Evolutionary conservation across 1,139 yeast species (phyloP).

Genomic region (Arxiozyma heterogenica): DNA sequence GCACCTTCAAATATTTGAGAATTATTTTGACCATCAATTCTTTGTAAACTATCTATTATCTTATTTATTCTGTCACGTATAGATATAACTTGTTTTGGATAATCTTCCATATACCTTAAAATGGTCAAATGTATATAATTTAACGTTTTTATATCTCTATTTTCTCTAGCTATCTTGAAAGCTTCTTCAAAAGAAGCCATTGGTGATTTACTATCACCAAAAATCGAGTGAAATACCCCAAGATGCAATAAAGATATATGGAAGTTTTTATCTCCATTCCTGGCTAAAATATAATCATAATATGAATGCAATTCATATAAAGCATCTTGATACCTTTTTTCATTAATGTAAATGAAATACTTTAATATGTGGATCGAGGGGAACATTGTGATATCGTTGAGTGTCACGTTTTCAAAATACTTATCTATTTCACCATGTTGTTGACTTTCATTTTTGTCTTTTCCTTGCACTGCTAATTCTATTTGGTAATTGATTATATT

Average conservation of each 20-base stretch:
- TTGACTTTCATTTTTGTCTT: not conserved
- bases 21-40: slow-evolving; percentile 17
- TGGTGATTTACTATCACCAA: slow-evolving; percentile 68
- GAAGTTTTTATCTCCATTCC: slow-evolving; percentile 21
- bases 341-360: slow-evolving; percentile 54
- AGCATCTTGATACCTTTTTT: slow-evolving; percentile 64
- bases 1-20: slow-evolving; percentile 22
- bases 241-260: slow-evolving; percentile 76
- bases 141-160: slow-evolving; percentile 63
- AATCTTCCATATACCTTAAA: slow-evolving; percentile 56
- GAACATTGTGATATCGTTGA: slow-evolving; percentile 43
- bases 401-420: slow-evolving; percentile 42
- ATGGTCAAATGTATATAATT: slow-evolving; percentile 77
- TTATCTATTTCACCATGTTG: not conserved
- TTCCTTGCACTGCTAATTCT: not conserved
- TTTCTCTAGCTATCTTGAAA: slow-evolving; percentile 78
- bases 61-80: slow-evolving; percentile 43
- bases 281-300: slow-evolving; percentile 76
- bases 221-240: slow-evolving; percentile 70
- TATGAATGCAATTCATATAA: slow-evolving; percentile 67
- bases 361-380: slow-evolving; percentile 59
- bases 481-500: slow-evolving; percentile 16
- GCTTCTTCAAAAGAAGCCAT: slow-evolving; percentile 79
- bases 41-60: slow-evolving; percentile 51
- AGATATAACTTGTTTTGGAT: slow-evolving; percentile 48